phyloP scores from a whole-genome alignment of 2,329 filamentous ascomycete genomes.

The Dothiorella sarmentorum region DNA sequence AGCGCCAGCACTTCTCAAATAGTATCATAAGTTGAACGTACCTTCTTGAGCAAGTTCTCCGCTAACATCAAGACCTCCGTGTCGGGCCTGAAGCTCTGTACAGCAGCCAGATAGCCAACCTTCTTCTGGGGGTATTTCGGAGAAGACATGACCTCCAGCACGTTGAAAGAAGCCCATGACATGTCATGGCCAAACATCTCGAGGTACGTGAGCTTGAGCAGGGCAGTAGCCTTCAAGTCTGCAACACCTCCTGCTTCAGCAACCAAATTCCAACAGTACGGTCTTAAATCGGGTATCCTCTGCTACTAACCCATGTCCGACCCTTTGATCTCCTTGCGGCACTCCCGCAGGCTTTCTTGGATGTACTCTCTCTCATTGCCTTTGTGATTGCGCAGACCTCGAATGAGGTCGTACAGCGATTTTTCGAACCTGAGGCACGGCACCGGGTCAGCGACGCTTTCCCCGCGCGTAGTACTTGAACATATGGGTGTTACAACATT shows the following conservation, averaged over 20 bases:
- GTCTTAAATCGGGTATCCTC: slow-evolving; percentile 41
- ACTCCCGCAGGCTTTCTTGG: slow-evolving; percentile 90
- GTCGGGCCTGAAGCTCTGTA: slow-evolving; percentile 92
- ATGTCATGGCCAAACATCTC: slow-evolving; percentile 99
- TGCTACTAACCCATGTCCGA: slow-evolving; percentile 69
- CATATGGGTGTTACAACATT: not conserved
- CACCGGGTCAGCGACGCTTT: not conserved
- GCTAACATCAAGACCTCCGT: slow-evolving; percentile 97
- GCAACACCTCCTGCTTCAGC: slow-evolving; percentile 41
- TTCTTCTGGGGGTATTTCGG: slow-evolving; percentile 92
- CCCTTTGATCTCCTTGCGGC: slow-evolving; percentile 83
- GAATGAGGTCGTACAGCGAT: slow-evolving; percentile 96
- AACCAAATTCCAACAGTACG: not conserved
- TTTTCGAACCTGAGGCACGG: slow-evolving; percentile 81
- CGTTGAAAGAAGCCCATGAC: slow-evolving; percentile 98
- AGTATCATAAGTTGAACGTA: slow-evolving; percentile 28
- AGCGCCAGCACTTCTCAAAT: too few species aligned
- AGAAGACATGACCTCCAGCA: slow-evolving; percentile 98
- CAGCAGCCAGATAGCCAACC: slow-evolving; percentile 89
- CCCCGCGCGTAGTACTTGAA: not conserved
- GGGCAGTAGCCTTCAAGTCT: slow-evolving; percentile 87
- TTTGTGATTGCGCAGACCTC: slow-evolving; percentile 91
- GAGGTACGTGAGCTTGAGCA: slow-evolving; percentile 93
- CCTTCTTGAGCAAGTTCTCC: slow-evolving; percentile 95
- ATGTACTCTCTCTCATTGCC: slow-evolving; percentile 95